A percentile compares a stretch with the other conserved stretches of the same genome.
These are phyloP conservation scores for Hyparrhenia diplandra DNA, from an alignment of 176 grass and related monocot species.

Conservation along the genomic window DNA sequence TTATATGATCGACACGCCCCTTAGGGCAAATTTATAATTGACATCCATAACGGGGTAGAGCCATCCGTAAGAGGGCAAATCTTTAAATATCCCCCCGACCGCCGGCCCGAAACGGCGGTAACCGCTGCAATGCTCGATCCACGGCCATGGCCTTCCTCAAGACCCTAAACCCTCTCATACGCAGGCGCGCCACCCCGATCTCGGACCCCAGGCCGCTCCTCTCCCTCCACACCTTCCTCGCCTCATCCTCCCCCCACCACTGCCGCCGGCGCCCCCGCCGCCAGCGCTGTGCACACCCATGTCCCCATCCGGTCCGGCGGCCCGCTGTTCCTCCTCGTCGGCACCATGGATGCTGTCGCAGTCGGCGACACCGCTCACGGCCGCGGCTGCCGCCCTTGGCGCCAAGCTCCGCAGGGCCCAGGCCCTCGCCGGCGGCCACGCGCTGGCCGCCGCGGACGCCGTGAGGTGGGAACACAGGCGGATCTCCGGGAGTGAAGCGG, in stretches of 20 bases:
- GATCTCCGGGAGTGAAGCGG: slow-evolving; percentile 2
- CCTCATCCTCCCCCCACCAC: slow-evolving; percentile 22
- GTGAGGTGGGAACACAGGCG: slow-evolving; percentile 33
- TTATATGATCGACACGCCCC: no score
- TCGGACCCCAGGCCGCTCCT: slow-evolving; percentile 17
- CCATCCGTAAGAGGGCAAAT: no score
- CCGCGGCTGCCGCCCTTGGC: slow-evolving; percentile 43
- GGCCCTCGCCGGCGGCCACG: slow-evolving; percentile 31
- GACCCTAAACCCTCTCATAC: slow-evolving; percentile 66
- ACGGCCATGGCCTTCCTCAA: slow-evolving; percentile 59
- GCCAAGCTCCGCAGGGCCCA: slow-evolving; percentile 44
- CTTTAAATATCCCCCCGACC: no score
- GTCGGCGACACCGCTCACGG: slow-evolving; percentile 58
- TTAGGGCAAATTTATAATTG: no score
- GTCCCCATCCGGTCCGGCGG: slow-evolving; percentile 1
- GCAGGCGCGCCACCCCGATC: slow-evolving; percentile 33
- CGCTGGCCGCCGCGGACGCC: slow-evolving; percentile 21
- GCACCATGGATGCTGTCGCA: slow-evolving; percentile 70
- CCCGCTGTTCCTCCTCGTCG: slow-evolving; percentile 61
- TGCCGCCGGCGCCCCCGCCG: not conserved
- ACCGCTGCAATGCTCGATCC: not conserved
- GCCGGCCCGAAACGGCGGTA: not conserved
- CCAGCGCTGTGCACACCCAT: slow-evolving; percentile 1
- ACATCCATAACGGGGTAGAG: no score
- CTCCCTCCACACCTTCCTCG: slow-evolving; percentile 18